A percentile compares a stretch with the other conserved stretches of the same genome.
Conservation (phyloP, 2,329 filamentous ascomycete species). For the Graphiopsis chlorocephala region DNA sequence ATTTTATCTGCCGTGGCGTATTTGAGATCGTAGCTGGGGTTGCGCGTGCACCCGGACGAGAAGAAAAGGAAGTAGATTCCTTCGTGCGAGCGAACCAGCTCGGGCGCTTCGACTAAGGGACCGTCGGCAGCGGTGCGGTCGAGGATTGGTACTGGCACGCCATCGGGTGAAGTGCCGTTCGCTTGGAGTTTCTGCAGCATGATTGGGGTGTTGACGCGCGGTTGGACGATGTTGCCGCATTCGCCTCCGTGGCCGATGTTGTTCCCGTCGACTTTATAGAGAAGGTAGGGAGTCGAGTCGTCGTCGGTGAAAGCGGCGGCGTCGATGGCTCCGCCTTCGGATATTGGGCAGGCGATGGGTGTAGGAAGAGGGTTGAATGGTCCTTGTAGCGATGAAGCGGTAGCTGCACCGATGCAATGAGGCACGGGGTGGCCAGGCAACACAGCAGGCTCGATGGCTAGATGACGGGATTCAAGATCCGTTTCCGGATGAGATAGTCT, state of each 20-base stretch:
- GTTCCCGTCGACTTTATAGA: constrained; percentile 38
- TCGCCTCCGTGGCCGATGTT: constrained; percentile 31
- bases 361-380: constrained; percentile 29
- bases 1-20: constrained; percentile 32
- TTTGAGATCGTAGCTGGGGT: constrained; percentile 31
- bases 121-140: constrained; percentile 31
- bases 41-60: constrained; percentile 34
- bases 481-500: neutral
- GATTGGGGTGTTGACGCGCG: constrained; percentile 31
- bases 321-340: constrained; percentile 36
- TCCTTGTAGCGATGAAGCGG: constrained; percentile 30
- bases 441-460: constrained; percentile 1
- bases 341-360: constrained; percentile 29
- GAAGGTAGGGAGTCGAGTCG: constrained; percentile 29
- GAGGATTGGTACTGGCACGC: constrained; percentile 27
- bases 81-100: constrained; percentile 27
- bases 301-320: constrained; percentile 30
- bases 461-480: neutral
- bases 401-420: constrained; percentile 36
- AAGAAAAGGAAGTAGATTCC: constrained; percentile 39
- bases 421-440: constrained; percentile 23
- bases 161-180: constrained; percentile 30
- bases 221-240: constrained; percentile 32
- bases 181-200: constrained; percentile 33
- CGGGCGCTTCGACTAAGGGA: constrained; percentile 36